Percentiles rank a stretch among this genome's conserved stretches.
Evolutionary conservation across 495 filamentous ascomycete species (phyloP).

Genomic region (Acidiella bohemica): DNA sequence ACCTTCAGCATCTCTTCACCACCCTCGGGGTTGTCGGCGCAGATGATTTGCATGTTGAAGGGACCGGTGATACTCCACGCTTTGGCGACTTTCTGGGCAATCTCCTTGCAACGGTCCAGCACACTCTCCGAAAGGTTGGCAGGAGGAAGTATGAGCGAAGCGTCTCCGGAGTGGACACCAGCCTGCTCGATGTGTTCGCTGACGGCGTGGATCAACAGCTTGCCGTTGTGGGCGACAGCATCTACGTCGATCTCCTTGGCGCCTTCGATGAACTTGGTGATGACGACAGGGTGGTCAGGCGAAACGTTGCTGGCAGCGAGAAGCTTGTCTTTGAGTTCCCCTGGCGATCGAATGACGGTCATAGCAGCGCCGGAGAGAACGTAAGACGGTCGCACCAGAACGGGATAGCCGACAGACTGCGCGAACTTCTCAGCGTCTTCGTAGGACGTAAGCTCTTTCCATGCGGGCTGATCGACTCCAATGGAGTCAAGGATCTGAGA

Average conservation of each 20-base stretch:
- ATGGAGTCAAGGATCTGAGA: constrained; percentile 93
- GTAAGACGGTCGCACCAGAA: constrained; percentile 87
- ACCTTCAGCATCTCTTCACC: constrained; percentile 73
- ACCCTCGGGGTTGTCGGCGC: constrained; percentile 56
- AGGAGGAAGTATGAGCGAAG: constrained; percentile 81
- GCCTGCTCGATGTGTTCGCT: constrained; percentile 94
- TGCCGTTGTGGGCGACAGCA: constrained; percentile 77
- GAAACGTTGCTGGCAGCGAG: constrained; percentile 82
- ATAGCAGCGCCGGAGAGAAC: constrained; percentile 94
- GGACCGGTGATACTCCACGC: constrained; percentile 95
- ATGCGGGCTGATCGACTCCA: constrained; percentile 90
- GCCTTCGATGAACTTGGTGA: constrained; percentile 96
- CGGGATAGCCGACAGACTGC: constrained; percentile 72
- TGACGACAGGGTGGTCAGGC: constrained; percentile 90
- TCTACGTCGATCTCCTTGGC: constrained; percentile 98
- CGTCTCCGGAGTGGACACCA: constrained; percentile 93
- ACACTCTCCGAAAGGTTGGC: constrained; percentile 57
- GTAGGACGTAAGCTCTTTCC: constrained; percentile 91
- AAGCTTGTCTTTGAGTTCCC: constrained; percentile 79
- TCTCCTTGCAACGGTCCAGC: constrained; percentile 80
- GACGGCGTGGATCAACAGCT: constrained; percentile 81
- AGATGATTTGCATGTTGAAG: constrained; percentile 99
- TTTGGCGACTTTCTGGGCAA: constrained; percentile 89
- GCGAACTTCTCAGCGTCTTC: constrained; percentile 77
- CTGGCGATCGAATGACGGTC: constrained; percentile 85